A percentile compares a stretch with the other conserved stretches of the same genome.
Conservation (phyloP, 2,329 filamentous ascomycete genomes). For the Paecilomyces variotii region DNA sequence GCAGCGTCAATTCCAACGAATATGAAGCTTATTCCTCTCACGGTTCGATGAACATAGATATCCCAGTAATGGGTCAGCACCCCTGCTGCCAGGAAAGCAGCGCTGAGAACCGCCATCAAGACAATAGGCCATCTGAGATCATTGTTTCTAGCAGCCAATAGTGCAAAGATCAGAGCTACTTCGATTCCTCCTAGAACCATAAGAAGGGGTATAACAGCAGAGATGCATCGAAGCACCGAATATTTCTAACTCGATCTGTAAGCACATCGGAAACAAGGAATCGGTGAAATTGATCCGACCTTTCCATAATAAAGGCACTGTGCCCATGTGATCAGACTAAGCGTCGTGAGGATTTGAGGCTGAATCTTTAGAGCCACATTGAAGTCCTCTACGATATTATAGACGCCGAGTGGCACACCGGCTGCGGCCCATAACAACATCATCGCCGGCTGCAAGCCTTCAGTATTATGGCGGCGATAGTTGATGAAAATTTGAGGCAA, state of each 20-base stretch:
- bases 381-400: conserved; percentile 48
- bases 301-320: conserved; percentile 50
- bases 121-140: conserved; percentile 54
- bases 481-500: conserved; percentile 65
- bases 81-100: conserved; percentile 54
- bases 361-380: conserved; percentile 49
- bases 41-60: conserved; percentile 58
- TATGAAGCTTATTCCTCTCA: conserved; percentile 63
- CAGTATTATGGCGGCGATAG: conserved; percentile 57
- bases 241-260: conserved; percentile 39
- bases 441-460: conserved; percentile 59
- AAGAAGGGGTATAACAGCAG: conserved; percentile 45
- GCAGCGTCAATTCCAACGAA: conserved; percentile 64
- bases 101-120: conserved; percentile 59
- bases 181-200: conserved; percentile 53
- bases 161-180: conserved; percentile 50
- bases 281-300: conserved; percentile 5
- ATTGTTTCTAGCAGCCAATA: conserved; percentile 38
- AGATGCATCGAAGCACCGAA: conserved; percentile 41
- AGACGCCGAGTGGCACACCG: conserved; percentile 58
- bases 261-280: neutral
- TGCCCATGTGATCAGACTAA: conserved; percentile 48
- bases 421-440: conserved; percentile 62
- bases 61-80: conserved; percentile 63
- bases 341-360: conserved; percentile 46